Evolutionary conservation across 106 monocot genomes (phyloP).

Genomic region (Dendrobium catenatum): DNA sequence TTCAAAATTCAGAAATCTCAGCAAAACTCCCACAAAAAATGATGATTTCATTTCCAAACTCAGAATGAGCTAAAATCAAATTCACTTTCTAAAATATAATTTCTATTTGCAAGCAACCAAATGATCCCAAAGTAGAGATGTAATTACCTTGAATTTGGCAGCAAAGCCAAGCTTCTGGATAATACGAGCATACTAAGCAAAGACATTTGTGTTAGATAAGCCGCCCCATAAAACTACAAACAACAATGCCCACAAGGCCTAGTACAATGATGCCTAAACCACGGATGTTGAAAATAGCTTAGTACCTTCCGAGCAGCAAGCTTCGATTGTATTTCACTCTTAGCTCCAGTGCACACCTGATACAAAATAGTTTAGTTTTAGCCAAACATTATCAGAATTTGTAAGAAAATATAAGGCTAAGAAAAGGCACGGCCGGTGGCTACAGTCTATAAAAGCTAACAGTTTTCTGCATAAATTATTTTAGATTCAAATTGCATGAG

Average conservation of each 20-base stretch:
- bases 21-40: not conserved
- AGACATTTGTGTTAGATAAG: conserved; percentile 17
- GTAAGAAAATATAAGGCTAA: not conserved
- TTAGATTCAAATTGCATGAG: not conserved
- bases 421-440: not conserved
- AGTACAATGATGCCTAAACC: not conserved
- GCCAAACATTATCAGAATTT: not conserved
- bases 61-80: too few species aligned
- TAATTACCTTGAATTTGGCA: conserved; percentile 79
- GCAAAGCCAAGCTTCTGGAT: conserved; percentile 95
- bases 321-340: conserved; percentile 95
- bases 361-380: not conserved
- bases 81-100: too few species aligned
- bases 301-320: conserved; percentile 92
- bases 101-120: too few species aligned
- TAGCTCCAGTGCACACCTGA: conserved; percentile 95
- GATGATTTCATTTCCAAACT: too few species aligned
- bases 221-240: not conserved
- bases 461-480: not conserved
- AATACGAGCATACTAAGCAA: conserved; percentile 85
- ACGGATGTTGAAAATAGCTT: not conserved
- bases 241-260: not conserved
- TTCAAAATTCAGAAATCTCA: too few species aligned
- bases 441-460: not conserved
- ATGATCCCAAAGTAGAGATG: too few species aligned